phyloP scores from a whole-genome alignment of 2,329 filamentous ascomycete genomes.

The Arachnopeziza araneosa region DNA sequence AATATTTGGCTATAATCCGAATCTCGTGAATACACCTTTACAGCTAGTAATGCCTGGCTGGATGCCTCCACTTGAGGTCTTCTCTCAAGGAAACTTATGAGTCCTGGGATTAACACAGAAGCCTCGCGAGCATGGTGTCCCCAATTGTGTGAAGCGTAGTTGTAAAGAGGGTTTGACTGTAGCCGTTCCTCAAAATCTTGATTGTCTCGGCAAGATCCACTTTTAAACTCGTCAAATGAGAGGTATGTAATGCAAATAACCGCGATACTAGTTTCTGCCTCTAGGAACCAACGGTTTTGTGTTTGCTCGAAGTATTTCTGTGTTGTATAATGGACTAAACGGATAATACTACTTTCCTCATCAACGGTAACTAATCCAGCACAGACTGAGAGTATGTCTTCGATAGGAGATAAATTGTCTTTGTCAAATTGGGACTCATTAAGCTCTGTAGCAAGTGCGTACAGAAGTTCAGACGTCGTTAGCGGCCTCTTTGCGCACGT shows the following conservation, averaged over 20 bases:
- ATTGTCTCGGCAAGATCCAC: slow-evolving; percentile 16
- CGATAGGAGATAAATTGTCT: slow-evolving; percentile 18
- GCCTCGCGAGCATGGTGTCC: slow-evolving; percentile 28
- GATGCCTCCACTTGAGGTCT: slow-evolving; percentile 12
- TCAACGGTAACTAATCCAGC: slow-evolving; percentile 25
- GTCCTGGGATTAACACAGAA: background rate
- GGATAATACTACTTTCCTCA: slow-evolving; percentile 18
- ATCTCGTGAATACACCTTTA: background rate
- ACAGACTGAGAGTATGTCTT: slow-evolving; percentile 19
- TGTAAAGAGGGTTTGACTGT: slow-evolving; percentile 23
- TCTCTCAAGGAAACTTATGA: slow-evolving; percentile 17
- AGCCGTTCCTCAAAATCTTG: slow-evolving; percentile 19
- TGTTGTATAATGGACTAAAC: slow-evolving; percentile 28
- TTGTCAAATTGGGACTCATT: slow-evolving; percentile 28
- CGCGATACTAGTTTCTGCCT: slow-evolving; percentile 13
- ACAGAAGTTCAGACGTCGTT: too few relatives aligned
- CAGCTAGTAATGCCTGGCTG: slow-evolving; percentile 9
- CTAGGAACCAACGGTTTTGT: slow-evolving; percentile 9
- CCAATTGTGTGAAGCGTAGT: slow-evolving; percentile 33
- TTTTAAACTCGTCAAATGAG: slow-evolving; percentile 22
- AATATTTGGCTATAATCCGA: slow-evolving; percentile 5
- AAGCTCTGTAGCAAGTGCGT: too few relatives aligned
- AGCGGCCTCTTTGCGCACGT: too few relatives aligned
- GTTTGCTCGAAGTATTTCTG: slow-evolving; percentile 26
- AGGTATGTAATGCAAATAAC: slow-evolving; percentile 27